Base-by-base conservation (phyloP, 805 yeast genomes). In the Wickerhamiella spandovensis region DNA sequence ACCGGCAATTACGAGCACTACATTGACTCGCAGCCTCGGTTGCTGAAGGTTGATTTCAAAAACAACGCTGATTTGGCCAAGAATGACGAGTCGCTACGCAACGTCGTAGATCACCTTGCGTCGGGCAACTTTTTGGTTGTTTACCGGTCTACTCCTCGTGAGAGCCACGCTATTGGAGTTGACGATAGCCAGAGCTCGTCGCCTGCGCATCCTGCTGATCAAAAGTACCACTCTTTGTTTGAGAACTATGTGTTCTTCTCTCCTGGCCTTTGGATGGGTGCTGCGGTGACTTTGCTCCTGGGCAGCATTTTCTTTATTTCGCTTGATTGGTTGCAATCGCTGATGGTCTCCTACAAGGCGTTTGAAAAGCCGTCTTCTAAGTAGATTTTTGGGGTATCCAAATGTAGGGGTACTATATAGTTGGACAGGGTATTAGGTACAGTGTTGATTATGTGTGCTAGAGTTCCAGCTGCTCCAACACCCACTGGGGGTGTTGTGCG, bases 321-420 rank as follows among this genome's bases (percentile, higher is more conserved):
- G 15, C 72, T 87, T 53, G 61, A 76, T 48, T 86, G 95, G 92
- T 68, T 86, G 46, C 63, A 77, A 22, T 71, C 81, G 20, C 66
- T 88, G 56, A 81, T 83, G 61, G 83, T 88, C 58, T 77, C 90
- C 60, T 87, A 88, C 71, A 78, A 78, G 56, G 81, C 95, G 13
- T 81, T 88, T 60, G 95, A 86, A 53, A 84, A 80, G 67, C 81
- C 75, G 51, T 70, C 75, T 22, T 20, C 44, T 3, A 44, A 21
- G n/a, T 39, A 21, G 20, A 12, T 39, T 9, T n/a, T n/a, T n/a
- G n/a, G n/a, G n/a, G n/a, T n/a, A 13, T 30, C n/a, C 13, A 30
- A 12, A 30, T 30, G 30, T n/a, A 35, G 39, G 39, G 39, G 39
- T 28, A 9, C 32, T 28, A 9, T 28, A 3, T 9, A 15, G 32